phyloP scores from a whole-genome alignment of 2,329 filamentous ascomycete genomes.

The Calonectria pseudoturangicola region DNA sequence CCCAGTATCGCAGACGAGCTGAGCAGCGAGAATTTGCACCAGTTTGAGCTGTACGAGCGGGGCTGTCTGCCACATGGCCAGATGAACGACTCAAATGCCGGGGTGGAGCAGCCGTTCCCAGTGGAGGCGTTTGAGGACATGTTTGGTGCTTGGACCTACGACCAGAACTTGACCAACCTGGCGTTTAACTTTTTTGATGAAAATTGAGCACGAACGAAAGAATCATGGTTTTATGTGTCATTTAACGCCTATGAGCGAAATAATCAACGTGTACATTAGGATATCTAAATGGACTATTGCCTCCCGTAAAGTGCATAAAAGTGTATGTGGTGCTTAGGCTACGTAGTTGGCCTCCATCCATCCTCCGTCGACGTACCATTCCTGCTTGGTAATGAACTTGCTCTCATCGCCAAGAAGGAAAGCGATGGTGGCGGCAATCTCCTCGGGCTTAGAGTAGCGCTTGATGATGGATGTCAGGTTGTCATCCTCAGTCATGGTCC shows the following conservation, averaged over 20 bases:
- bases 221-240: not conserved
- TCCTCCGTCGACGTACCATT: constrained; percentile 57
- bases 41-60: constrained; percentile 45
- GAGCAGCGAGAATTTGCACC: constrained; percentile 29
- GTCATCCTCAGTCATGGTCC: constrained; percentile 53
- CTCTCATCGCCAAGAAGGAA: constrained; percentile 58
- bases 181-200: constrained; percentile 42
- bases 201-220: not conserved
- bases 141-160: constrained; percentile 46
- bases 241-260: not conserved
- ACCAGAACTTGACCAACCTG: constrained; percentile 39
- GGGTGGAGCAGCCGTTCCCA: constrained; percentile 28
- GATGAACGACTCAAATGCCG: constrained; percentile 4
- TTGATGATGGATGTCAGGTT: constrained; percentile 53
- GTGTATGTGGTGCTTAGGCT: constrained; percentile 11
- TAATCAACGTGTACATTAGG: constrained; percentile 10
- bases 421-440: constrained; percentile 56
- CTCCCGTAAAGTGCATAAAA: not conserved
- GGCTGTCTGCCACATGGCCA: constrained; percentile 23
- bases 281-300: constrained; percentile 19
- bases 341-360: constrained; percentile 54
- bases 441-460: constrained; percentile 53
- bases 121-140: constrained; percentile 43
- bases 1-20: constrained; percentile 41
- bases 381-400: constrained; percentile 56